Evolutionary conservation across 768 basidiomycete species (phyloP).

Genomic region (Suillus americanus): DNA sequence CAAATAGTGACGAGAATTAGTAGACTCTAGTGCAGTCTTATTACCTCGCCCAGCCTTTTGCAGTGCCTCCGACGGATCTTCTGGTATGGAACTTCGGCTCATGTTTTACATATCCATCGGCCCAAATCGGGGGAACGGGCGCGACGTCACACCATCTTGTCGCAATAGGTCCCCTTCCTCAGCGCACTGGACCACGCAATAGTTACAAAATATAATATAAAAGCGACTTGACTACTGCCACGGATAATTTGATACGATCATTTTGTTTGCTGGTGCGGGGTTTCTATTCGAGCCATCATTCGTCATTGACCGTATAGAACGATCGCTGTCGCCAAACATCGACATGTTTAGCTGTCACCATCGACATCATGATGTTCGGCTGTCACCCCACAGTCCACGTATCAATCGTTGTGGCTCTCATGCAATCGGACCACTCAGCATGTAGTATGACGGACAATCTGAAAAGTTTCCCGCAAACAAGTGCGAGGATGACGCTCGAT

Average conservation of each 20-base stretch:
- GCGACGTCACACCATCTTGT: constrained; percentile 1
- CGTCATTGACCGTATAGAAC: neutral
- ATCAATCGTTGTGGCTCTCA: neutral
- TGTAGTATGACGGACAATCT: neutral
- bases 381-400: neutral
- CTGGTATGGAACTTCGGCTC: neutral
- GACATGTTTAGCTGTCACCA: neutral
- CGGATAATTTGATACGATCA: neutral
- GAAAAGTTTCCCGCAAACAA: neutral
- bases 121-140: neutral
- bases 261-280: constrained; percentile 1
- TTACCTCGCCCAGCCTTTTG: neutral
- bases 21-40: neutral
- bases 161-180: neutral
- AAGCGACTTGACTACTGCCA: neutral
- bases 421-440: neutral
- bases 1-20: neutral
- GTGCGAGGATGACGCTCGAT: neutral
- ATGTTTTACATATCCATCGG: neutral
- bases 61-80: neutral
- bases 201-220: neutral
- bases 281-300: neutral
- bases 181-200: neutral
- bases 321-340: neutral
- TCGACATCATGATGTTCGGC: neutral